Conservation (phyloP, 768 basidiomycete species). For the Leccinum incarnatum region DNA sequence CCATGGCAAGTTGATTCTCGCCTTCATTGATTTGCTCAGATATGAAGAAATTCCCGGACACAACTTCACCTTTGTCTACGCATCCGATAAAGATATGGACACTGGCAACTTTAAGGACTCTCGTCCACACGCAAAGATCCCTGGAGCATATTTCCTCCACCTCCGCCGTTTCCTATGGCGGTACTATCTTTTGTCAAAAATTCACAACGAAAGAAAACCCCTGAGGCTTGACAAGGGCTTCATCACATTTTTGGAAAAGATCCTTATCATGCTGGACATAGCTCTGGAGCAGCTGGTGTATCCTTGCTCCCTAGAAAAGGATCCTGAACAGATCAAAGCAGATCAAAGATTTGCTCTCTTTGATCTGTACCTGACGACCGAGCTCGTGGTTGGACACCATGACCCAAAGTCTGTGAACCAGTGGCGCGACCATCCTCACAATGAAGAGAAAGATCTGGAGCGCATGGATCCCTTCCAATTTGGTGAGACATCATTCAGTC, state of each 20-base stretch:
- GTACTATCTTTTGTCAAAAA: neutral
- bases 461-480: neutral
- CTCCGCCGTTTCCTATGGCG: neutral
- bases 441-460: neutral
- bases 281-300: neutral
- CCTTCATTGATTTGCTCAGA: neutral
- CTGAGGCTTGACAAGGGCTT: neutral
- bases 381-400: neutral
- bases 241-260: neutral
- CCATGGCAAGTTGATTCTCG: neutral
- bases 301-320: neutral
- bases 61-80: neutral
- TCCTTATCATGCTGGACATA: neutral
- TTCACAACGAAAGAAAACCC: rapidly evolving
- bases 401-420: neutral
- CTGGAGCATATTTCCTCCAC: neutral
- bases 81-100: neutral
- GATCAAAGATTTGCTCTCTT: neutral
- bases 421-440: neutral
- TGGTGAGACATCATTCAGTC: neutral
- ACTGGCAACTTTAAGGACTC: neutral
- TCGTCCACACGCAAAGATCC: neutral
- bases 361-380: neutral
- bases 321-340: too few relatives aligned
- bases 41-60: neutral